Conservation (phyloP, 2,329 filamentous ascomycete species). For the Piedraia hortae region DNA sequence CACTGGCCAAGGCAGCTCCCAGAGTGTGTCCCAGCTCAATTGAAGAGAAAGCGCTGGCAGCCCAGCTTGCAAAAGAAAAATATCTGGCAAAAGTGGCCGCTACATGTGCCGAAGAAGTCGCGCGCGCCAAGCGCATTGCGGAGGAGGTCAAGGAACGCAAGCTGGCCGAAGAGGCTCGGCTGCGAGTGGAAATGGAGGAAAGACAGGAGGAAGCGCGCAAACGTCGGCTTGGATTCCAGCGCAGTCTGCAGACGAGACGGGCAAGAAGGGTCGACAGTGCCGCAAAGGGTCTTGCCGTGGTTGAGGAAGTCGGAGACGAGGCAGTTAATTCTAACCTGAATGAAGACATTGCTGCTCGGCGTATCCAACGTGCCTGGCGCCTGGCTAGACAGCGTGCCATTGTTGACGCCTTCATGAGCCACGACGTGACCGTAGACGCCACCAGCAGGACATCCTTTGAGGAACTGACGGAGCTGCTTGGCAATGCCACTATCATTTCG, state of each 20-base stretch:
- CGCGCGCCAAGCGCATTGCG: conserved; percentile 56
- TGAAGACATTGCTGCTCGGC: conserved; percentile 32
- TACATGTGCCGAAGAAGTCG: conserved; percentile 57
- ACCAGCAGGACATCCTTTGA: conserved; percentile 45
- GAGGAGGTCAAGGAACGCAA: conserved; percentile 59
- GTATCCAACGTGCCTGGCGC: conserved; percentile 46
- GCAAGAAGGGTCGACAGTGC: conserved; percentile 14
- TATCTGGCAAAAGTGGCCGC: conserved; percentile 61
- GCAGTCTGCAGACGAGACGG: conserved; percentile 21
- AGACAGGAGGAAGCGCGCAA: conserved; percentile 50
- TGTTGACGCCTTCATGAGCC: conserved; percentile 35
- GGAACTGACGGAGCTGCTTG: conserved; percentile 39
- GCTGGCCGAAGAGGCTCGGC: conserved; percentile 41
- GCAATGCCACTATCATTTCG: conserved; percentile 35
- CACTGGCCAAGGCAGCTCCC: conserved; percentile 41
- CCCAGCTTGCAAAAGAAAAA: conserved; percentile 50
- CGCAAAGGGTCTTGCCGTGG: conserved; percentile 24
- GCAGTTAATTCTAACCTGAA: conserved; percentile 17
- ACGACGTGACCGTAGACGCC: conserved; percentile 23
- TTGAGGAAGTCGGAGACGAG: conserved; percentile 20
- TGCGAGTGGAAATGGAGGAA: conserved; percentile 52
- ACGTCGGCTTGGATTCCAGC: conserved; percentile 29
- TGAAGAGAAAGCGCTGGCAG: conserved; percentile 51
- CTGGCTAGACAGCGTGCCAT: conserved; percentile 27
- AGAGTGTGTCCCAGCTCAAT: conserved; percentile 30